Evolutionary conservation across 352 stramenopile species (phyloP).

Genomic region (Phytophthora cactorum): DNA sequence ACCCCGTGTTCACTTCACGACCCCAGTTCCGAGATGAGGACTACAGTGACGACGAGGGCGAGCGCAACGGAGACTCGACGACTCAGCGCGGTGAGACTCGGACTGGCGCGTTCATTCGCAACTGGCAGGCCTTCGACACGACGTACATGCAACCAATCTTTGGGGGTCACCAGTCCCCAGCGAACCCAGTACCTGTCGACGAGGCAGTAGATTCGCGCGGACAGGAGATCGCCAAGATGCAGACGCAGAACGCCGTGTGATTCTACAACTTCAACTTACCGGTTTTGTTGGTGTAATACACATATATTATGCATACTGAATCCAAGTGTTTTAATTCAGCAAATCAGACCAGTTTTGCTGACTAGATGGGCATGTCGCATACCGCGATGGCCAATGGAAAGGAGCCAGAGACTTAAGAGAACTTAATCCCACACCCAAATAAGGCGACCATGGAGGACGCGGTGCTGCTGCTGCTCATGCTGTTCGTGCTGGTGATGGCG

Average conservation of each 20-base stretch:
- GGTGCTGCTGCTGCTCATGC: slow-evolving; percentile 83
- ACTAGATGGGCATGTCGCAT: slow-evolving; percentile 24
- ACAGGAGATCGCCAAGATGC: slow-evolving; percentile 41
- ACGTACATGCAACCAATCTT: slow-evolving; percentile 85
- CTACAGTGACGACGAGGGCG: slow-evolving; percentile 51
- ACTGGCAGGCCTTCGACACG: slow-evolving; percentile 75
- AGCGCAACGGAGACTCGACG: slow-evolving; percentile 20
- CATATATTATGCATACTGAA: slow-evolving; percentile 25
- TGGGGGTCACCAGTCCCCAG: slow-evolving; percentile 44
- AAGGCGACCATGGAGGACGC: slow-evolving; percentile 71
- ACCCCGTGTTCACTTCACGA: slow-evolving; percentile 66
- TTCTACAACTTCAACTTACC: slow-evolving; percentile 26
- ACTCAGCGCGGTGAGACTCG: slow-evolving; percentile 44
- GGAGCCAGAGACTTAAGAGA: slow-evolving; percentile 17
- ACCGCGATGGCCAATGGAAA: slow-evolving; percentile 12
- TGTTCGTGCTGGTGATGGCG: slow-evolving; percentile 89
- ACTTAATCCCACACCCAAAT: neutral
- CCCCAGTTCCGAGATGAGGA: slow-evolving; percentile 74
- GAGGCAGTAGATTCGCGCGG: slow-evolving; percentile 10
- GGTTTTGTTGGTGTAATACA: slow-evolving; percentile 18
- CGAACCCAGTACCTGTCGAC: slow-evolving; percentile 13
- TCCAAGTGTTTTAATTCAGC: slow-evolving; percentile 27
- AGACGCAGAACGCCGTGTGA: slow-evolving; percentile 42
- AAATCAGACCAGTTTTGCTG: slow-evolving; percentile 23
- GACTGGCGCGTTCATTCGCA: slow-evolving; percentile 67